phyloP scores from a whole-genome alignment of 2,329 filamentous ascomycete genomes.

The Fusarium foetens region DNA sequence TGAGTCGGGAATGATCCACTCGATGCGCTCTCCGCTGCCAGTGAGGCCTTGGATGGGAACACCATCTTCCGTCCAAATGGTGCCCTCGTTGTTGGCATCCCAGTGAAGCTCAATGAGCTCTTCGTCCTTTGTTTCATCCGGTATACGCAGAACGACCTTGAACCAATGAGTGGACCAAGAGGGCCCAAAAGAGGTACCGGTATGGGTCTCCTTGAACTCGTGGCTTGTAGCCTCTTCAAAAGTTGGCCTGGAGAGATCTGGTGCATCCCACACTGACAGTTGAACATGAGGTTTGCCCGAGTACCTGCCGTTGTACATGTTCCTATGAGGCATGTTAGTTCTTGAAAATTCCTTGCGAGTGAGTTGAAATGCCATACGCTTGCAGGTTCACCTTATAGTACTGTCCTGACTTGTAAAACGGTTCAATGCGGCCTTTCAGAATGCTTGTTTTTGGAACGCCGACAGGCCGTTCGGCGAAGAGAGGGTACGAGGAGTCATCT shows the following conservation, averaged over 20 bases:
- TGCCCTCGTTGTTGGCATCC: conserved; percentile 94
- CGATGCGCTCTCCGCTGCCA: conserved; percentile 85
- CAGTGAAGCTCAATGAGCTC: conserved; percentile 94
- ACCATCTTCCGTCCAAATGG: conserved; percentile 93
- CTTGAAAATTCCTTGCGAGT: neutral
- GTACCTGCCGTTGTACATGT: conserved; percentile 53
- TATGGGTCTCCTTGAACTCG: conserved; percentile 76
- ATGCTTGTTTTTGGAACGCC: conserved; percentile 87
- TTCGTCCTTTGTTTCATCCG: conserved; percentile 76
- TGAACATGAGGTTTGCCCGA: conserved; percentile 81
- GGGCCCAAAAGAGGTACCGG: conserved; percentile 86
- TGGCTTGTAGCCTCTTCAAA: conserved; percentile 86
- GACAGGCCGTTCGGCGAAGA: conserved; percentile 63
- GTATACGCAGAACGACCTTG: conserved; percentile 81
- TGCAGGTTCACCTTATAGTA: conserved; percentile 80
- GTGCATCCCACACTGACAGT: conserved; percentile 87
- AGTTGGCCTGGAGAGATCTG: conserved; percentile 79
- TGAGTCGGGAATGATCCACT: conserved; percentile 87
- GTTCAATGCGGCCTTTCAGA: conserved; percentile 83
- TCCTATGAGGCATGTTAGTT: conserved; percentile 43
- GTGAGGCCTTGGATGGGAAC: conserved; percentile 91
- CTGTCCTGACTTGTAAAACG: conserved; percentile 83
- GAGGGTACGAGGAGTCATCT: conserved; percentile 60
- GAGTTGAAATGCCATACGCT: conserved; percentile 63
- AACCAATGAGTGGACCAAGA: conserved; percentile 99